phyloP scores from a whole-genome alignment of 2,329 filamentous ascomycete species.

The Fusarium verticillioides region DNA sequence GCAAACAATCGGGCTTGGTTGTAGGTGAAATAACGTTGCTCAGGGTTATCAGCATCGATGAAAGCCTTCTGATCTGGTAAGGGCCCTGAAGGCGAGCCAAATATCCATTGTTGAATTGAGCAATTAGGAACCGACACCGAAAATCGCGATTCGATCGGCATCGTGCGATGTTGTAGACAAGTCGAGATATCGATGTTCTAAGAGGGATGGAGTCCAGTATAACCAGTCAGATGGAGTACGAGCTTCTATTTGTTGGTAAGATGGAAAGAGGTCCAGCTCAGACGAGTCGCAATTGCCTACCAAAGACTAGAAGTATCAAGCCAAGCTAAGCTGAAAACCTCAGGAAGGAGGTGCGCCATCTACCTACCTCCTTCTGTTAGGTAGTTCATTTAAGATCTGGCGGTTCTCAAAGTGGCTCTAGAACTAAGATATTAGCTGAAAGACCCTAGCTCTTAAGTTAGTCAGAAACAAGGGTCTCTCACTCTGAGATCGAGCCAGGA shows the following conservation, averaged over 20 bases:
- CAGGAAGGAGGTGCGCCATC: slow-evolving; percentile 19
- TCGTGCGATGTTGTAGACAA: slow-evolving; percentile 39
- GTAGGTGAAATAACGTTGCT: slow-evolving; percentile 73
- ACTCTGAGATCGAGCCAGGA: background rate
- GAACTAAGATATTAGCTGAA: slow-evolving; percentile 13
- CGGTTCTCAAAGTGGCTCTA: background rate
- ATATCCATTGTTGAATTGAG: slow-evolving; percentile 67
- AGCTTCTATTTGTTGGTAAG: background rate
- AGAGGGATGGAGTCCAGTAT: background rate
- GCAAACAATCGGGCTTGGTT: slow-evolving; percentile 74
- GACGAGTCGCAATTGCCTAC: slow-evolving; percentile 5
- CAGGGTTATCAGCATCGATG: slow-evolving; percentile 73
- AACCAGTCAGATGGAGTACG: background rate
- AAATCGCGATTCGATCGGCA: slow-evolving; percentile 63
- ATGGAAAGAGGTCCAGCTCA: background rate
- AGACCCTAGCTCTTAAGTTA: background rate
- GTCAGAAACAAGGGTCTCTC: background rate
- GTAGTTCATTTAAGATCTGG: slow-evolving; percentile 29
- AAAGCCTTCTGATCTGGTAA: slow-evolving; percentile 60
- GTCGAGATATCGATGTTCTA: background rate
- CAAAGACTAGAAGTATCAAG: slow-evolving; percentile 1
- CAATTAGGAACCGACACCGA: slow-evolving; percentile 55
- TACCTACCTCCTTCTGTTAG: slow-evolving; percentile 6
- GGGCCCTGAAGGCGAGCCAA: slow-evolving; percentile 58
- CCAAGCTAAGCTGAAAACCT: slow-evolving; percentile 23